Evolutionary conservation across 805 yeast genomes (phyloP).

Genomic region (Wickerhamiella vanderwaltii): DNA sequence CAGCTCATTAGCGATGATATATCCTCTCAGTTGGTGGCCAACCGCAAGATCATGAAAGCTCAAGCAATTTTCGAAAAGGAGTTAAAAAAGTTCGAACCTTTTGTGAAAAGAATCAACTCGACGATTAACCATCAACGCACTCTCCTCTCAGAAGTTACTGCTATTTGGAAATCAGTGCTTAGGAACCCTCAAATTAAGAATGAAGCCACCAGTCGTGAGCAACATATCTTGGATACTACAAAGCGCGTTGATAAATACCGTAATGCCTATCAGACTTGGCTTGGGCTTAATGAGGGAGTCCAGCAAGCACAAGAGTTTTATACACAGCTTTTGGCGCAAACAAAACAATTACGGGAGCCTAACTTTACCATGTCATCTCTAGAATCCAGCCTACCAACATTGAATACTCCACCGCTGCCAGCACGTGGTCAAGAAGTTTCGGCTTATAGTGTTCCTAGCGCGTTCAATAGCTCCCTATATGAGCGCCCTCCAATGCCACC

Average conservation of each 20-base stretch:
- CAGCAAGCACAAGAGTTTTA: conserved; percentile 56
- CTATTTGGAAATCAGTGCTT: conserved; percentile 35
- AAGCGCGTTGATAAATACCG: conserved; percentile 28
- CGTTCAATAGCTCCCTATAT: conserved; percentile 20
- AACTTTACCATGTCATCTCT: not conserved
- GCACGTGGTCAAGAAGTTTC: conserved; percentile 3
- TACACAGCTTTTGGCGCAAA: conserved; percentile 34
- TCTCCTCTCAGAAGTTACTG: conserved; percentile 37
- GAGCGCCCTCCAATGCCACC: conserved; percentile 9
- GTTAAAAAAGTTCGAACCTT: conserved; percentile 61
- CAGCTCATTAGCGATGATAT: conserved; percentile 75
- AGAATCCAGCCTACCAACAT: not conserved
- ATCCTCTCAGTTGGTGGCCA: conserved; percentile 57
- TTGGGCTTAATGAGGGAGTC: conserved; percentile 44
- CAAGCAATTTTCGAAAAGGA: conserved; percentile 52
- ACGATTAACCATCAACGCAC: conserved; percentile 54
- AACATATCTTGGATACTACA: not conserved
- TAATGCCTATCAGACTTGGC: conserved; percentile 46
- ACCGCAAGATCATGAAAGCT: conserved; percentile 48
- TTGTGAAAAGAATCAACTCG: conserved; percentile 51
- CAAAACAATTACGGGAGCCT: conserved; percentile 12
- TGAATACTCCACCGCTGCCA: not conserved
- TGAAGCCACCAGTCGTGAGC: conserved; percentile 30
- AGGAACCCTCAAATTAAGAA: conserved; percentile 36
- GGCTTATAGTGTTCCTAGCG: conserved; percentile 18